Conservation (phyloP, 495 filamentous ascomycete species). For the Letharia columbiana region DNA sequence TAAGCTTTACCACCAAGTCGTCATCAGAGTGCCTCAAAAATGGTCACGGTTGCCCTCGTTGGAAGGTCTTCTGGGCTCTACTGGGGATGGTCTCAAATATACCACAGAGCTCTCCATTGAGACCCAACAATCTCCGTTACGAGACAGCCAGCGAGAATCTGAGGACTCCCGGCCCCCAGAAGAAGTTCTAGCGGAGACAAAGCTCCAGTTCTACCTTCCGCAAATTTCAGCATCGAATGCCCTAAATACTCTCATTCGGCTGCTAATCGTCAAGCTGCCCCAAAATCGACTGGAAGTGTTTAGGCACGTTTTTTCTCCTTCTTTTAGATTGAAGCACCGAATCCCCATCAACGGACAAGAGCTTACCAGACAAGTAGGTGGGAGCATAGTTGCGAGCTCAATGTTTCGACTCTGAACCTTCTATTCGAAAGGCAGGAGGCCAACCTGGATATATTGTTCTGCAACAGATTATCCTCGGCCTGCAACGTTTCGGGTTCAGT, state of each 20-base stretch:
- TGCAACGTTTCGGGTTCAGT: neutral
- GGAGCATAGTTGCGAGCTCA: neutral
- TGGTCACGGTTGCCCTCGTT: neutral
- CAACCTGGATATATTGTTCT: neutral
- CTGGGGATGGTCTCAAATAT: neutral
- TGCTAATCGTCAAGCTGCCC: neutral
- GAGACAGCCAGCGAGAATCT: neutral
- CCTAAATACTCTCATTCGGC: neutral
- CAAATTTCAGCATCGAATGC: neutral
- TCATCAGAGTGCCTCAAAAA: neutral
- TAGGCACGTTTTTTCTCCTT: neutral
- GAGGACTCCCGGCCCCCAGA: neutral
- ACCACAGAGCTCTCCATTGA: neutral
- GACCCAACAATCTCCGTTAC: neutral
- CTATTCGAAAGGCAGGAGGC: neutral
- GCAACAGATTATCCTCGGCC: neutral
- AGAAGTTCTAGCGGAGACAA: neutral
- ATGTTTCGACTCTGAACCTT: neutral
- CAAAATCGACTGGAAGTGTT: neutral
- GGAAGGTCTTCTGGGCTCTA: neutral
- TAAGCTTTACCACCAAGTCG: neutral
- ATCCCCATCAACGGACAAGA: neutral
- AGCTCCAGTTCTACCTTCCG: neutral
- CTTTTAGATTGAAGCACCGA: neutral
- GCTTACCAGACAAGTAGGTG: neutral